Evolutionary conservation across 805 yeast genomes (phyloP), one percentile per base, ranked within the genome.

Genomic region (Myxozyma sirexii): DNA sequence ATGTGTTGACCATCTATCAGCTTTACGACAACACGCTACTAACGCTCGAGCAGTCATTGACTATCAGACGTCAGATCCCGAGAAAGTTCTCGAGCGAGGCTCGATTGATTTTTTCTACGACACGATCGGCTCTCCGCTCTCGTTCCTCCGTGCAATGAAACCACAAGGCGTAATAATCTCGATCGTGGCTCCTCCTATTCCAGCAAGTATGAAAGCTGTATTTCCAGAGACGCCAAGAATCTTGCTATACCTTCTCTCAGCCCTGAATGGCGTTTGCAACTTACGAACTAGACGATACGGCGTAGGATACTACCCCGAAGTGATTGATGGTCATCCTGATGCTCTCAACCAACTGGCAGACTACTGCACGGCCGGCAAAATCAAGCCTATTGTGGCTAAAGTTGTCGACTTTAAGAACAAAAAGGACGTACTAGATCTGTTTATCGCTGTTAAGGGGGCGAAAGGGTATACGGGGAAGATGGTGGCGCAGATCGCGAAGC

Each of bases 101-200:
- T 60, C 63, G 7, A 45, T 67, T 13, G 69, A 67, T 35, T 26
- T 59, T 19, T 54, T 63, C 13, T 62, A 39, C 41, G 69, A 66
- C 51, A 61, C 69, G 1, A 56, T 60, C 13, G 65, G 57, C 13
- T 48, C 53, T 23, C 50, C 60, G 13, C 17, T 59, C 12, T 17
- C 26, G 4, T 59, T 21, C 21, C 46, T 59, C 5, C 60, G 33
- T 21, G 35, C 58, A 10, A 45, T 63, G 45, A 51, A 58, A 31
- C 45, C 53, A 13, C 59, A 62, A 12, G 66, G 66, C 21, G 17
- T 19, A n/a, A 56, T 66, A 1, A 54, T 42, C 19, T 38, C 65
- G 13, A 57, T 66, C 38, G 51, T 56, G 5, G 56, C 54, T 3
- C 17, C 37, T 4, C 68, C 42, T 17, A 19, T 13, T n/a, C 33